These are phyloP conservation scores for Musa beccarii DNA, from an alignment of 176 grass and related monocot species.

Conservation along the genomic window DNA sequence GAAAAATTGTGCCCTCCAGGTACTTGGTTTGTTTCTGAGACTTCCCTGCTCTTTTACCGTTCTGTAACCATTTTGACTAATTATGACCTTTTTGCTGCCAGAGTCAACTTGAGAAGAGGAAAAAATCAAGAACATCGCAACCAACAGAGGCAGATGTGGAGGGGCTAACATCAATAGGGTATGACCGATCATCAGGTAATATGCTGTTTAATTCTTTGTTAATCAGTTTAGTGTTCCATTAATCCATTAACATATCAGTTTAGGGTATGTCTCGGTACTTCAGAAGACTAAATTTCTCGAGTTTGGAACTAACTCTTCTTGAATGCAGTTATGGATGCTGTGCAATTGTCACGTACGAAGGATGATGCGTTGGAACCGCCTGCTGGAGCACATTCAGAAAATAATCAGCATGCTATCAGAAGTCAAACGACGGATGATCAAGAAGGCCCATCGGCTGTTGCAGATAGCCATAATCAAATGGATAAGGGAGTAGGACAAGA, in stretches of 20 bases:
- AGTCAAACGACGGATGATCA: slow-evolving; percentile 12
- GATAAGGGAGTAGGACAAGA: slow-evolving; percentile 1
- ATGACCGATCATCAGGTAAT: slow-evolving; percentile 12
- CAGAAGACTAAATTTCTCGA: too few species aligned
- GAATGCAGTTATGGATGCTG: slow-evolving; percentile 22
- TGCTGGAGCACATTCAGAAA: background rate
- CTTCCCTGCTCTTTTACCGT: background rate
- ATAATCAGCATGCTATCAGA: slow-evolving; percentile 16
- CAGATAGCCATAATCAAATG: background rate
- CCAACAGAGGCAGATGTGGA: slow-evolving; percentile 9
- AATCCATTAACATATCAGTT: background rate
- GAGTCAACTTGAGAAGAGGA: slow-evolving; percentile 59
- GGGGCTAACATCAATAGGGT: background rate
- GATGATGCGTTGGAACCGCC: background rate
- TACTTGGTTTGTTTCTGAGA: slow-evolving; percentile 18
- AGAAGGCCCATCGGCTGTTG: slow-evolving; percentile 20
- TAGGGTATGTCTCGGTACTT: too few species aligned
- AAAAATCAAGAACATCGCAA: slow-evolving; percentile 3
- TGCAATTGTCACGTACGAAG: slow-evolving; percentile 5
- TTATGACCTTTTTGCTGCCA: slow-evolving; percentile 7
- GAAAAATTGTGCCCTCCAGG: slow-evolving; percentile 64
- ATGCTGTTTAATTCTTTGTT: background rate
- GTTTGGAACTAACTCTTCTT: background rate
- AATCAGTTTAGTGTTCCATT: background rate
- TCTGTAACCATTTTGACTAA: slow-evolving; percentile 16